Evolutionary conservation across 225 moss, liverwort and hornwort species (phyloP).

Genomic region (Pseudisothecium myosuroides): DNA sequence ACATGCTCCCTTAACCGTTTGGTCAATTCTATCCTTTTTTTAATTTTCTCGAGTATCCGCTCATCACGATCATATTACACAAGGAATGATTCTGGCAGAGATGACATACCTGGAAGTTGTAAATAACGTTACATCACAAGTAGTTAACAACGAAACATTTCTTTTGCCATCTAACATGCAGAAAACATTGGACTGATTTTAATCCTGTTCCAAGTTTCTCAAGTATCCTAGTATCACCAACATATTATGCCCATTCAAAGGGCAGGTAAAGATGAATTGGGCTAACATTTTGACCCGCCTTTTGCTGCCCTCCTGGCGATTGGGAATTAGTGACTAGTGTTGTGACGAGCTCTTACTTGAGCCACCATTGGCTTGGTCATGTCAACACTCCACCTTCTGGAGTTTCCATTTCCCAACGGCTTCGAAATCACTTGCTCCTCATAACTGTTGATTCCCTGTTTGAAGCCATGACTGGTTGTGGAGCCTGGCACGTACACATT

Average conservation of each 20-base stretch:
- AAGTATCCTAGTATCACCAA: neutral
- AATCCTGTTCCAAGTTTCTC: neutral
- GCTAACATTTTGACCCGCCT: too few species aligned
- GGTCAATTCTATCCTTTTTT: neutral
- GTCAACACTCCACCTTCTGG: slow-evolving; percentile 3
- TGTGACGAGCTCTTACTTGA: neutral
- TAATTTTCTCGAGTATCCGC: neutral
- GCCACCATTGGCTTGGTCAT: slow-evolving; percentile 36
- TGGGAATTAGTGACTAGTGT: neutral
- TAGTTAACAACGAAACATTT: neutral
- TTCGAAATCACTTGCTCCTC: neutral
- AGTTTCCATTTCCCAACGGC: neutral
- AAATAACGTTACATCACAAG: too few species aligned
- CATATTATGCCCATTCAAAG: neutral
- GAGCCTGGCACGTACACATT: neutral
- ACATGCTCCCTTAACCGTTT: neutral
- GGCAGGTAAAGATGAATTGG: neutral
- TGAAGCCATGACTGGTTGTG: neutral
- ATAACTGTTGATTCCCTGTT: neutral
- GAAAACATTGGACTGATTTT: neutral
- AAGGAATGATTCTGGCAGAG: neutral
- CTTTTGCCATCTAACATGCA: neutral
- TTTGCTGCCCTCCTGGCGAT: too few species aligned
- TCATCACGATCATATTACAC: neutral
- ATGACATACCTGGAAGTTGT: too few species aligned